Percentiles rank a stretch among this genome's conserved stretches.
Conservation (phyloP, 371 early-diverging fungal genomes). For the Mortierella sp. region DNA sequence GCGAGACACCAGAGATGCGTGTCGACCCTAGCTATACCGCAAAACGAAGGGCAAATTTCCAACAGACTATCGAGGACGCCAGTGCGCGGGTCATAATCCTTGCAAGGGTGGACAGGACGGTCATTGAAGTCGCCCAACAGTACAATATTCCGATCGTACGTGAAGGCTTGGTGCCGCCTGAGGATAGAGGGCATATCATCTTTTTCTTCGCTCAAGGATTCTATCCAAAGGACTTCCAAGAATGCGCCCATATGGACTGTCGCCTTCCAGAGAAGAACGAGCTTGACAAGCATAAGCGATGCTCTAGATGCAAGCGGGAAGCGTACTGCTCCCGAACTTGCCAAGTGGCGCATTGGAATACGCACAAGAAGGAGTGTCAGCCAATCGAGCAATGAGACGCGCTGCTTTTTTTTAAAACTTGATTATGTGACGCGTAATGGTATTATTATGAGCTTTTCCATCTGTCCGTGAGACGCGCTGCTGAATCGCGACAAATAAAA, state of each 20-base stretch:
- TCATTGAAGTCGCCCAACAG: neutral
- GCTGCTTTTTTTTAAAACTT: too few relatives aligned
- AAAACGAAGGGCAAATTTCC: neutral
- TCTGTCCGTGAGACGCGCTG: too few relatives aligned
- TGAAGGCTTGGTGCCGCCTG: neutral
- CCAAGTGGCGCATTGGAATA: slow-evolving; percentile 11
- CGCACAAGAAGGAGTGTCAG: slow-evolving; percentile 6
- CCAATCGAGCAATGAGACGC: neutral
- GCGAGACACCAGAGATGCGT: neutral
- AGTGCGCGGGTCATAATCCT: neutral
- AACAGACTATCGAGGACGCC: neutral
- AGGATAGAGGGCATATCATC: neutral
- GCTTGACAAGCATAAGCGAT: neutral
- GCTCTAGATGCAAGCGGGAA: slow-evolving; percentile 3
- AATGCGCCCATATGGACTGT: slow-evolving; percentile 14
- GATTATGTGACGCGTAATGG: too few relatives aligned
- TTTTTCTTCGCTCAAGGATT: neutral
- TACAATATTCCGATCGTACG: slow-evolving; percentile 5
- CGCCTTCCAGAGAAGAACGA: neutral
- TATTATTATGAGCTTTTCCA: too few relatives aligned
- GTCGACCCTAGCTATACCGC: slow-evolving; percentile 1
- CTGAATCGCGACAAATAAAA: too few relatives aligned
- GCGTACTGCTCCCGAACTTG: slow-evolving; percentile 7
- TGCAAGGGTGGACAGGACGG: slow-evolving; percentile 8
- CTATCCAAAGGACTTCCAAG: neutral